Base-by-base conservation (phyloP, 495 filamentous ascomycete species). In the Talaromyces nanjingensis region DNA sequence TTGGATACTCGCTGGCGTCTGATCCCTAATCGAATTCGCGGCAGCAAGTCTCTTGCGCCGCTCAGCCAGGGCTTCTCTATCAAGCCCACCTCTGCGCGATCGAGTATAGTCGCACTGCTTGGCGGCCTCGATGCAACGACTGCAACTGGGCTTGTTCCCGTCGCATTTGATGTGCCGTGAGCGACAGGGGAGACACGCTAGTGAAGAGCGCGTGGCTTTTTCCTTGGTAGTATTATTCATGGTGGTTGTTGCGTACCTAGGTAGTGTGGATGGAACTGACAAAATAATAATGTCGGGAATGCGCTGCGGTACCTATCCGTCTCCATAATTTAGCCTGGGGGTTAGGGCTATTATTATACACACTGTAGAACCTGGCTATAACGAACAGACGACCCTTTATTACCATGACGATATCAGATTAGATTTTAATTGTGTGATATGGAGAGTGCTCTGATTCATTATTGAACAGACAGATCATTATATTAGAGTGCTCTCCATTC, bases 11-110 rank as follows among this genome's bases (percentile, higher is more conserved):
- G 22, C 24, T 45, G 33, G 25, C 33, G 6, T 42, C 11, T 54
- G 27, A 22, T 65, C 64, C 63, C 24, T 64, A 14, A 47, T 29
- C 0, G 20, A 16, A 12, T 16, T 2, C 31, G 45, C 24, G 0
- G 37, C 59, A 7, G 68, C 64, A 16, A 68, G 55, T 59, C 67
- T 59, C 62, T 68, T 67, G 20, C 68, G 70, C 52, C 66, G 65
- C 56, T 70, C 70, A 1, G 69, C 65, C 16, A 72, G 27, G 0
- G 69, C 65, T 29, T 65, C 70, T 4, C 70, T 68, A 22, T 67
- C 66, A 20, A 70, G 47, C 39, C 87, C 87, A 65, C 83, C 83
- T 59, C 83, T 76, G n/a, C 82, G 75, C 54, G 81, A 83, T 53
- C 77, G 76, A 8, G 76, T 69, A 67, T 83, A 84, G 33, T 69